These are phyloP conservation scores for Cystobasidium ongulense DNA, from an alignment of 768 basidiomycete genomes.

Conservation along the genomic window DNA sequence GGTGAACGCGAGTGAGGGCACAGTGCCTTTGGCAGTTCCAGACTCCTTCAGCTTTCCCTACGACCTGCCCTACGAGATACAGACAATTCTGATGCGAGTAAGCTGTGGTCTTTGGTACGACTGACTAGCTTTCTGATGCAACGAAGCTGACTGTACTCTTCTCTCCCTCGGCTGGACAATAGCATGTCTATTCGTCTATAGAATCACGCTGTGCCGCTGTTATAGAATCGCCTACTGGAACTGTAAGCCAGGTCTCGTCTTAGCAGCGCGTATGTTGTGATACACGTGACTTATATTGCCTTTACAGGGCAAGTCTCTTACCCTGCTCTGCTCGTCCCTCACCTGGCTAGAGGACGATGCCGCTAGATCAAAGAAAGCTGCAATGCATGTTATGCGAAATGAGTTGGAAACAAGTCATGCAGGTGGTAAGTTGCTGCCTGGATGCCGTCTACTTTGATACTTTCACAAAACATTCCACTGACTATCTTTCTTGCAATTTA, in stretches of 20 bases:
- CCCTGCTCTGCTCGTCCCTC: conserved; percentile 12
- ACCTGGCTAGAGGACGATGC: conserved; percentile 27
- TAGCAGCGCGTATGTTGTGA: not conserved
- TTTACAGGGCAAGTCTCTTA: conserved; percentile 21
- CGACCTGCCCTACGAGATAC: conserved; percentile 23
- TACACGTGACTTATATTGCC: not conserved
- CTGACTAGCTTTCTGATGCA: not conserved
- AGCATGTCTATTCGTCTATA: conserved; percentile 25
- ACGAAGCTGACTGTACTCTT: not conserved
- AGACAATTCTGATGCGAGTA: conserved; percentile 15
- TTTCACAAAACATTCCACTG: not conserved
- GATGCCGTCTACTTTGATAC: not conserved
- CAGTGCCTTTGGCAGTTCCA: not conserved
- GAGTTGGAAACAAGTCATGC: conserved; percentile 6
- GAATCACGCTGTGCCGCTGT: conserved; percentile 17
- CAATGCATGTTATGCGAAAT: not conserved
- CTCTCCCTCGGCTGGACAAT: not conserved
- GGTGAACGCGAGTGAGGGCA: not conserved
- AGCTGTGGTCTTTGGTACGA: not conserved
- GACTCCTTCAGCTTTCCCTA: conserved; percentile 20
- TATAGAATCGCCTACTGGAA: conserved; percentile 29
- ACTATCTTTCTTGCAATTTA: not conserved
- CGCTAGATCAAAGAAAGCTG: conserved; percentile 13
- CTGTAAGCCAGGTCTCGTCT: not conserved
- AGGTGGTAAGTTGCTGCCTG: not conserved